A percentile compares a stretch with the other conserved stretches of the same genome.
phyloP scores from a whole-genome alignment of 805 yeast species.

The Wickerhamiella spandovensis region DNA sequence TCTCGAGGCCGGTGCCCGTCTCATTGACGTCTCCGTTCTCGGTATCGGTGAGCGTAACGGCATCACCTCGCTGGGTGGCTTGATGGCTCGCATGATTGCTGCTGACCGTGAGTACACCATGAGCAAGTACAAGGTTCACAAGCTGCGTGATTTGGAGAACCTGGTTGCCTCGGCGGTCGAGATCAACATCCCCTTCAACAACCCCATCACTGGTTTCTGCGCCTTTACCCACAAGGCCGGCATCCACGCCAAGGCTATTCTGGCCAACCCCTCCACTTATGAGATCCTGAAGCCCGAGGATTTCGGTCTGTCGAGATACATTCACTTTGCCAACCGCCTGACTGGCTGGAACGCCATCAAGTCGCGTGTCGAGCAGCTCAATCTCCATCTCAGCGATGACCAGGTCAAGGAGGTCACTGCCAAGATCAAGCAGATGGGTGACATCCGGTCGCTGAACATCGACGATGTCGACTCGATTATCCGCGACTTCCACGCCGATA shows the following conservation, averaged over 20 bases:
- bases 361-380: slow-evolving; percentile 93
- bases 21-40: slow-evolving; percentile 87
- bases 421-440: slow-evolving; percentile 89
- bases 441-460: slow-evolving; percentile 82
- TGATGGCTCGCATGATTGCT: slow-evolving; percentile 98
- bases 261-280: slow-evolving; percentile 97
- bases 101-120: slow-evolving; percentile 94
- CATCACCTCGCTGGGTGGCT: slow-evolving; percentile 92
- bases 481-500: slow-evolving; percentile 77
- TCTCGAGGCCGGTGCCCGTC: slow-evolving; percentile 90
- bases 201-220: slow-evolving; percentile 98
- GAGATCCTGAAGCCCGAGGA: slow-evolving; percentile 91
- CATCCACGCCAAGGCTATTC: slow-evolving; percentile 95
- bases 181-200: slow-evolving; percentile 94
- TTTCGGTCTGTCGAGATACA: slow-evolving; percentile 90
- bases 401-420: slow-evolving; percentile 91
- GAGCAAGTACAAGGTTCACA: slow-evolving; percentile 87
- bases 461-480: slow-evolving; percentile 97
- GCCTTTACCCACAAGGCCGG: slow-evolving; percentile 99
- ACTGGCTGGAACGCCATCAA: slow-evolving; percentile 99
- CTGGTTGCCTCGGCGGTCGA: slow-evolving; percentile 95
- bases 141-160: slow-evolving; percentile 89
- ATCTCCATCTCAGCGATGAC: slow-evolving; percentile 75
- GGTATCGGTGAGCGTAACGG: slow-evolving; percentile 99
- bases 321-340: slow-evolving; percentile 93